Evolutionary conservation across 148 eudicot genomes (phyloP), one percentile per base, ranked within the genome.

Genomic region (Agrostemma githago): DNA sequence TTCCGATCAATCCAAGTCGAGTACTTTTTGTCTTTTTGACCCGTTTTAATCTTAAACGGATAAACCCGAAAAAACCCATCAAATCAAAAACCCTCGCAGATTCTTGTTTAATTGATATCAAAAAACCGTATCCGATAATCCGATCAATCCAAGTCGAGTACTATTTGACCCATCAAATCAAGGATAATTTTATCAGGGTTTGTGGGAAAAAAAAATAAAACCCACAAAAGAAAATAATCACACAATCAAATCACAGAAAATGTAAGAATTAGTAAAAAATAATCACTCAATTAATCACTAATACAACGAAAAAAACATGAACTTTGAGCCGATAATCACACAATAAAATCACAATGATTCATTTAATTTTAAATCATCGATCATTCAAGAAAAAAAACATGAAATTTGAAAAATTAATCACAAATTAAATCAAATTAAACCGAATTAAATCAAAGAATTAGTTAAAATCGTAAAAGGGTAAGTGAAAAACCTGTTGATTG

Each of bases 401-500:
- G 34, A 26, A 26, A 26, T 26, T 26, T 26, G 34, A 26, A 26
- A 0, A 26, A 26, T 26, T 26, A 26, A 26, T 26, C 1, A n/a
- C n/a, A 17, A 8, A 72, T 46, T 40, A 51, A 61, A 43, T 15
- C 5, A 51, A 72, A 44, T 43, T 1, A 60, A 60, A 6, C 4
- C 34, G 1, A 26, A 26, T 39, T 19, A 34, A 54, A 26, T 14
- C 38, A 6, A 42, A 3, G 34, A 26, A 12, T 26, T 26, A 26
- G 34, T 26, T 26, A 1, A 26, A 26, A 26, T 26, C 1, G 34
- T 26, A 26, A 26, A 26, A 26, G 34, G 34, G 34, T 26, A 26
- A 26, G 34, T 26, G 34, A 3, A 20, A 61, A 20, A 85, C 91
- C 87, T 76, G 74, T 79, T 70, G 77, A 48, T 12, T 82, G 79